These are phyloP conservation scores for Corinectria fuckeliana DNA, from an alignment of 2,329 filamentous ascomycete genomes.

Conservation along the genomic window DNA sequence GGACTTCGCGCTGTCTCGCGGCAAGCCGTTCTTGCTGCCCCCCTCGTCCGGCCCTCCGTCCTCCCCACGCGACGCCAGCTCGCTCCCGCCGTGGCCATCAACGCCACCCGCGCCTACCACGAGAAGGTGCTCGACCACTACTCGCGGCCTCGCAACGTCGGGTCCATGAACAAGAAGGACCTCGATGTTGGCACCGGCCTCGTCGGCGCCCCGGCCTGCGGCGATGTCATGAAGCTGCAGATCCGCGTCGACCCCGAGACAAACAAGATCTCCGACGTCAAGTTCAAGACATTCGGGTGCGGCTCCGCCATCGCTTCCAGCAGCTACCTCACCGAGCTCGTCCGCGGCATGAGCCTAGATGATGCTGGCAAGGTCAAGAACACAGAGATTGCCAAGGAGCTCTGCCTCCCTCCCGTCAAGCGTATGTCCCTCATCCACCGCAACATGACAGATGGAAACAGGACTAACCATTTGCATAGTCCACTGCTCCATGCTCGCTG, in stretches of 20 bases:
- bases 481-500: conserved; percentile 90
- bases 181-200: conserved; percentile 87
- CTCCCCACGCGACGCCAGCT: conserved; percentile 50
- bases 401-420: conserved; percentile 88
- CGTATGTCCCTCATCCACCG: conserved; percentile 58
- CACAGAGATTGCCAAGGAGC: conserved; percentile 97
- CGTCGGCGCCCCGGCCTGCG: conserved; percentile 86
- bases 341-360: conserved; percentile 92
- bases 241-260: conserved; percentile 88
- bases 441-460: conserved; percentile 10
- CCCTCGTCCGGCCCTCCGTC: conserved; percentile 47
- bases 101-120: conserved; percentile 56
- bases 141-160: conserved; percentile 61
- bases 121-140: conserved; percentile 62
- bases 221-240: conserved; percentile 83
- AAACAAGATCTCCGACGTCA: conserved; percentile 90
- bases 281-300: conserved; percentile 98
- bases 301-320: conserved; percentile 93
- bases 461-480: conserved; percentile 59
- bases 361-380: conserved; percentile 93
- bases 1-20: conserved; percentile 52
- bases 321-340: conserved; percentile 92
- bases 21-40: conserved; percentile 50
- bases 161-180: conserved; percentile 73
- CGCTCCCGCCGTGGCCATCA: conserved; percentile 48